phyloP scores from a whole-genome alignment of 1,139 yeast genomes.

The Kodamaea arcana region DNA sequence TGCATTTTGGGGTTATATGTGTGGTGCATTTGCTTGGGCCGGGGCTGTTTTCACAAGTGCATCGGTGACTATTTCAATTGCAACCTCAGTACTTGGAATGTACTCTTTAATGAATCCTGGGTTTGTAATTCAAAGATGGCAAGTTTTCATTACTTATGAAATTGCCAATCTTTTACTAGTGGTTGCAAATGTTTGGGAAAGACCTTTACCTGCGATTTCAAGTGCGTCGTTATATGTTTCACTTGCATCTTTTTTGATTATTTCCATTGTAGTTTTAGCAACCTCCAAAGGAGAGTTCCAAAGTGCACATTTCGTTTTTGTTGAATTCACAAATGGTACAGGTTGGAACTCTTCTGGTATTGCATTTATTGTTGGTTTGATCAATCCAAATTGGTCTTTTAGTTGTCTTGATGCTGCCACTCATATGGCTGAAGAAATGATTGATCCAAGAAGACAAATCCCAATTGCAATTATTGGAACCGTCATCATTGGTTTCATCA shows the following conservation, averaged over 20 bases:
- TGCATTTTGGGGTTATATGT: conserved; percentile 46
- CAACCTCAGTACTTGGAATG: conserved; percentile 47
- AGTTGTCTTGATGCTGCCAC: conserved; percentile 43
- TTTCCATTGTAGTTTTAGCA: conserved; percentile 35
- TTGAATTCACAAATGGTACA: conserved; percentile 33
- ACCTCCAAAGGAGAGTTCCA: conserved; percentile 35
- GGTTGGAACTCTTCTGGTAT: conserved; percentile 41
- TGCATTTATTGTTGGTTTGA: conserved; percentile 41
- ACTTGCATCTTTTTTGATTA: conserved; percentile 31
- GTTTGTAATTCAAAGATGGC: conserved; percentile 45
- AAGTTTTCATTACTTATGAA: conserved; percentile 45
- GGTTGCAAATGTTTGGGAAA: conserved; percentile 37
- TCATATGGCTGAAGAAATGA: conserved; percentile 40
- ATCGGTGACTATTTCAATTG: conserved; percentile 49
- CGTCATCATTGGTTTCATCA: conserved; percentile 38
- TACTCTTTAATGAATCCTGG: conserved; percentile 45
- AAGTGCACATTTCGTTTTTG: conserved; percentile 36
- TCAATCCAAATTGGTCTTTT: conserved; percentile 44
- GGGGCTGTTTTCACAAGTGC: conserved; percentile 57
- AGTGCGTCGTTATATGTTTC: conserved; percentile 34
- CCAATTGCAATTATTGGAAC: conserved; percentile 43
- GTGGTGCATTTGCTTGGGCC: conserved; percentile 57
- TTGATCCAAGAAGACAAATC: conserved; percentile 35
- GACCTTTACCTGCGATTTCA: conserved; percentile 33
- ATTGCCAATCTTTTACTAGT: conserved; percentile 30